Evolutionary conservation across 1,284 basidiomycete genomes (phyloP).

Genomic region (Ustilago curta): DNA sequence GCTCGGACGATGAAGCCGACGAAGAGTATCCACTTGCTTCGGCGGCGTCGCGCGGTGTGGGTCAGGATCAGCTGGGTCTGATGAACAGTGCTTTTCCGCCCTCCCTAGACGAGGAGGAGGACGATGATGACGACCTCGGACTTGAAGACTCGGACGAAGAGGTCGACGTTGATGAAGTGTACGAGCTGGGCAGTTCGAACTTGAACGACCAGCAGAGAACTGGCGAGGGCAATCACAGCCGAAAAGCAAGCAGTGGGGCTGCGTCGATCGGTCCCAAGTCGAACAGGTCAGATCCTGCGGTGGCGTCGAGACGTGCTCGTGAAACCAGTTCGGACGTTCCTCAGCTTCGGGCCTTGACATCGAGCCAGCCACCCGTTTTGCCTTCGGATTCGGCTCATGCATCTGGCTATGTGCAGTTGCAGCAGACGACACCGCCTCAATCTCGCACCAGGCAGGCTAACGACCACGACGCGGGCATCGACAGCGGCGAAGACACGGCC

Average conservation of each 20-base stretch:
- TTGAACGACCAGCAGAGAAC: constrained; percentile 19
- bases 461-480: constrained; percentile 37
- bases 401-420: constrained; percentile 8
- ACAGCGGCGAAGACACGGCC: constrained; percentile 38
- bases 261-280: not conserved
- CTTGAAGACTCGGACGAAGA: constrained; percentile 49
- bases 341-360: constrained; percentile 5
- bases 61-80: constrained; percentile 32
- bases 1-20: constrained; percentile 51
- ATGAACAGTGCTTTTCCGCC: constrained; percentile 20
- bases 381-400: constrained; percentile 3
- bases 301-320: constrained; percentile 18
- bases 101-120: constrained; percentile 14
- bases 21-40: constrained; percentile 12
- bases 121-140: constrained; percentile 46
- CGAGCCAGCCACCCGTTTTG: not conserved
- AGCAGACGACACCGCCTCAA: constrained; percentile 39
- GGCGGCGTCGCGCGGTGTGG: constrained; percentile 20
- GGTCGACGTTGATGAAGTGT: constrained; percentile 40
- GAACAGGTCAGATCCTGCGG: constrained; percentile 6
- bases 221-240: constrained; percentile 14
- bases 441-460: constrained; percentile 31
- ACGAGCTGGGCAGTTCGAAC: constrained; percentile 33
- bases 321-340: constrained; percentile 38
- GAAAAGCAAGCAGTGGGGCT: not conserved